phyloP scores from a whole-genome alignment of 2,329 filamentous ascomycete species.

The Diaporthe citrichinensis region DNA sequence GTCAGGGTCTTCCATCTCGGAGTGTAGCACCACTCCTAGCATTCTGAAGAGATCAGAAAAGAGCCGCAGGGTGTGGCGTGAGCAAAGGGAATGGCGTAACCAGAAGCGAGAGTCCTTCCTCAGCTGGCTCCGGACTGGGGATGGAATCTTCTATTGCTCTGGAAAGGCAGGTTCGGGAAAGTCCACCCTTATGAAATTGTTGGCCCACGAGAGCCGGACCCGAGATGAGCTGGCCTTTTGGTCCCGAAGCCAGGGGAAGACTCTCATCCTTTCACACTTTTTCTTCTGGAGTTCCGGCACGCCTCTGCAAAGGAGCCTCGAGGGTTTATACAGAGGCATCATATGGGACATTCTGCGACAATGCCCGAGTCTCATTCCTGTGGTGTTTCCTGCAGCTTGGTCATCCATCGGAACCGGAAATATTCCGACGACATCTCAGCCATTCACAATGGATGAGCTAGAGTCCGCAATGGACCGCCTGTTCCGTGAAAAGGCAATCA shows the following conservation, averaged over 20 bases:
- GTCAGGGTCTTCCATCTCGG: not conserved
- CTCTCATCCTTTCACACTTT: constrained; percentile 21
- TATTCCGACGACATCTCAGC: not conserved
- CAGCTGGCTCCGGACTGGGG: not conserved
- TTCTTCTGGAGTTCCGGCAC: constrained; percentile 42
- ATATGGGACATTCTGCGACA: constrained; percentile 41
- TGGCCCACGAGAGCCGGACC: not conserved
- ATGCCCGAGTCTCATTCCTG: constrained; percentile 36
- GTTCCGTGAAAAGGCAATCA: not conserved
- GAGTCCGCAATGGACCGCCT: not conserved
- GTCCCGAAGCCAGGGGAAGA: not conserved
- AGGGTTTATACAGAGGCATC: constrained; percentile 41
- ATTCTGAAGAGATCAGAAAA: not conserved
- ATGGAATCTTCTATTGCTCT: constrained; percentile 14
- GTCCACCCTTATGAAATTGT: constrained; percentile 31
- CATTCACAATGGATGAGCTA: not conserved
- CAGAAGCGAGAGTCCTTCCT: not conserved
- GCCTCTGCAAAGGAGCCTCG: constrained; percentile 38
- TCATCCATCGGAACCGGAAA: not conserved
- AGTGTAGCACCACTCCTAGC: not conserved
- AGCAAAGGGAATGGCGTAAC: not conserved
- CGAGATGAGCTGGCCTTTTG: not conserved
- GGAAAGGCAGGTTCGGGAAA: constrained; percentile 33
- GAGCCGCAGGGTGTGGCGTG: not conserved
- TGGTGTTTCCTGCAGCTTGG: constrained; percentile 33